Evolutionary conservation across 2,329 filamentous ascomycete species (phyloP).

Genomic region (Amauroascus verrucosus): DNA sequence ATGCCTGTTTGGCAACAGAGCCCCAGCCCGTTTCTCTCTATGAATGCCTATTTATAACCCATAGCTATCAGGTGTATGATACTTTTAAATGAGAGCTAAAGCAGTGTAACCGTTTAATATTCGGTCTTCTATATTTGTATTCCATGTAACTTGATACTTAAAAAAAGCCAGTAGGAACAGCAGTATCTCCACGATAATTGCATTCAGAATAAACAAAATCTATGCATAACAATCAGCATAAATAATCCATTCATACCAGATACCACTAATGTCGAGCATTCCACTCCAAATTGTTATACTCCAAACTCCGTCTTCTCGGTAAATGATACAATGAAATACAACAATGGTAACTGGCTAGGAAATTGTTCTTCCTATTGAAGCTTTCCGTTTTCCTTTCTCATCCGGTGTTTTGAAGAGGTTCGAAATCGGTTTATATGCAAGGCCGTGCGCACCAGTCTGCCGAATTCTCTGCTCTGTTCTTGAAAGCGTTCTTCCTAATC

Average conservation of each 20-base stretch:
- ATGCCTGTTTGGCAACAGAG: no score
- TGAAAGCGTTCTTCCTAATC: conserved; percentile 32
- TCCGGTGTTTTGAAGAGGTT: background rate
- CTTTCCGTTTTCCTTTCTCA: conserved; percentile 6
- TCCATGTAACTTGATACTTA: no score
- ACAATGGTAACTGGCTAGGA: background rate
- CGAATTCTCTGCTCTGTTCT: conserved; percentile 37
- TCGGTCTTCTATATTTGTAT: no score
- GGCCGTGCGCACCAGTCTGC: conserved; percentile 34
- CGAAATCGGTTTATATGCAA: conserved; percentile 27
- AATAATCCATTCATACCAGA: background rate
- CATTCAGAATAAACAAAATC: background rate
- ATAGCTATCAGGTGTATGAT: no score
- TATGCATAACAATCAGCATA: background rate
- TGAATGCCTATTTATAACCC: no score
- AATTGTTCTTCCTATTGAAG: background rate
- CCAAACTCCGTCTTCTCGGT: conserved; percentile 1
- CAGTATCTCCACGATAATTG: background rate
- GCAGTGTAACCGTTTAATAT: no score
- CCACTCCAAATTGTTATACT: background rate
- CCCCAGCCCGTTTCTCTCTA: no score
- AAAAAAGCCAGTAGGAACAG: no score
- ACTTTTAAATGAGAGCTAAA: no score
- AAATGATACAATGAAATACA: conserved; percentile 1
- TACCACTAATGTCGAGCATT: conserved; percentile 18